Percentiles rank a stretch among this genome's conserved stretches.
Evolutionary conservation across 305 asterid species (phyloP).

Genomic region (Fraxinus floribunda): DNA sequence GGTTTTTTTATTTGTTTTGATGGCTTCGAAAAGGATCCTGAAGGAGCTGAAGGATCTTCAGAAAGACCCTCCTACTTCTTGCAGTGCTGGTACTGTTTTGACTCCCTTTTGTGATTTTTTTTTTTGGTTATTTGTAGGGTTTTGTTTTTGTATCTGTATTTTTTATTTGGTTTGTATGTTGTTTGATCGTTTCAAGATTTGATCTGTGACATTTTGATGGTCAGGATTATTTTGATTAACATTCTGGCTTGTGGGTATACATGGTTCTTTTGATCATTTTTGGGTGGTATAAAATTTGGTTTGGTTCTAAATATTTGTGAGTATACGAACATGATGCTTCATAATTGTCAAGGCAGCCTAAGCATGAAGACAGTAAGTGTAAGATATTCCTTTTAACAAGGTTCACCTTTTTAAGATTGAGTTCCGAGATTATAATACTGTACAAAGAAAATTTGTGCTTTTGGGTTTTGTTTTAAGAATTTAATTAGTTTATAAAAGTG

Average conservation of each 20-base stretch:
- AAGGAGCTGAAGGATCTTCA: slow-evolving; percentile 82
- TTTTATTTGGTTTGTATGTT: background rate
- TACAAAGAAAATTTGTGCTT: background rate
- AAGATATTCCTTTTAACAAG: background rate
- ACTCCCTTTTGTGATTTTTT: background rate
- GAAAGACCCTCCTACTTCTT: slow-evolving; percentile 82
- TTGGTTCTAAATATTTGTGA: background rate
- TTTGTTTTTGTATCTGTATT: background rate
- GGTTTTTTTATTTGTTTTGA: slow-evolving; percentile 51
- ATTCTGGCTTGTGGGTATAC: slow-evolving; percentile 20
- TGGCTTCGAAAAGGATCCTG: slow-evolving; percentile 72
- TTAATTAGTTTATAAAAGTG: background rate
- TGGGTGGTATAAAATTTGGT: background rate
- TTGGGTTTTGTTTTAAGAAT: background rate
- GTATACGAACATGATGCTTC: background rate
- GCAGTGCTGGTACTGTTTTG: slow-evolving; percentile 72
- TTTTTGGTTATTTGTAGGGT: background rate
- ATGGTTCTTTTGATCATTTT: slow-evolving; percentile 18
- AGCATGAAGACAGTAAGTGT: background rate
- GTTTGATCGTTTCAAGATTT: slow-evolving; percentile 13
- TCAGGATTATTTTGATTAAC: background rate
- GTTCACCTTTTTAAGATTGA: background rate
- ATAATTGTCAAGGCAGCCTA: background rate
- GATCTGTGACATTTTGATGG: slow-evolving; percentile 31
- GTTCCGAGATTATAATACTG: background rate